A percentile compares a stretch with the other conserved stretches of the same genome.
Conservation (phyloP, 805 yeast species). For the Myxozyma geophila region DNA sequence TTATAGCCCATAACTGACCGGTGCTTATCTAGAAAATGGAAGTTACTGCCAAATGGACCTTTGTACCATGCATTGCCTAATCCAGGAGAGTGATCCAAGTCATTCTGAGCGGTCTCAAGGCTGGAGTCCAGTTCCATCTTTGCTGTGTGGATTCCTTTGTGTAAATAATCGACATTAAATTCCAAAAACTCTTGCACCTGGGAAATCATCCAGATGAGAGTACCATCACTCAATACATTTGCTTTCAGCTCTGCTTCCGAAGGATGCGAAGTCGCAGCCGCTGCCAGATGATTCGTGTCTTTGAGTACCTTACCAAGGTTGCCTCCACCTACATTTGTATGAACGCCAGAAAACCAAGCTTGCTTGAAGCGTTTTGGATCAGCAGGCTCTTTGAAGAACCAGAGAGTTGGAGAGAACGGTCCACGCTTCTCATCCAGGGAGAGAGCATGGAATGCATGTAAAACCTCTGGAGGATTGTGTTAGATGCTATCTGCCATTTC, state of each 20-base stretch:
- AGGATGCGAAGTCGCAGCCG: background rate
- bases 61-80: slow-evolving; percentile 17
- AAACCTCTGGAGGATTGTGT: slow-evolving; percentile 16
- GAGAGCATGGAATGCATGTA: slow-evolving; percentile 31
- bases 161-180: slow-evolving; percentile 17
- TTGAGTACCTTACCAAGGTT: background rate
- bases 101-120: too few species aligned
- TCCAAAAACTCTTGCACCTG: slow-evolving; percentile 18
- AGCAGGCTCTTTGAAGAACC: slow-evolving; percentile 18
- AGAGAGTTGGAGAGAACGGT: slow-evolving; percentile 23
- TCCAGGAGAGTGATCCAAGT: background rate
- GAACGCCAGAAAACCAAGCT: slow-evolving; percentile 33
- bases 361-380: slow-evolving; percentile 15
- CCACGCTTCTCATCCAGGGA: slow-evolving; percentile 28
- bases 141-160: slow-evolving; percentile 10
- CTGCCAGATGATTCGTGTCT: slow-evolving; percentile 17
- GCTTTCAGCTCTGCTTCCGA: background rate
- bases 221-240: slow-evolving; percentile 29
- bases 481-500: background rate
- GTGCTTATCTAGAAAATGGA: background rate
- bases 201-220: slow-evolving; percentile 30
- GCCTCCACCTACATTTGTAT: slow-evolving; percentile 33
- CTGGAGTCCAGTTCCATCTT: too few species aligned
- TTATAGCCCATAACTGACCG: slow-evolving; percentile 11
- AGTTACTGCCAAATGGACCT: slow-evolving; percentile 24